Base-by-base conservation (phyloP, 2,329 filamentous ascomycete genomes). In the Lasiodiplodia gonubiensis region DNA sequence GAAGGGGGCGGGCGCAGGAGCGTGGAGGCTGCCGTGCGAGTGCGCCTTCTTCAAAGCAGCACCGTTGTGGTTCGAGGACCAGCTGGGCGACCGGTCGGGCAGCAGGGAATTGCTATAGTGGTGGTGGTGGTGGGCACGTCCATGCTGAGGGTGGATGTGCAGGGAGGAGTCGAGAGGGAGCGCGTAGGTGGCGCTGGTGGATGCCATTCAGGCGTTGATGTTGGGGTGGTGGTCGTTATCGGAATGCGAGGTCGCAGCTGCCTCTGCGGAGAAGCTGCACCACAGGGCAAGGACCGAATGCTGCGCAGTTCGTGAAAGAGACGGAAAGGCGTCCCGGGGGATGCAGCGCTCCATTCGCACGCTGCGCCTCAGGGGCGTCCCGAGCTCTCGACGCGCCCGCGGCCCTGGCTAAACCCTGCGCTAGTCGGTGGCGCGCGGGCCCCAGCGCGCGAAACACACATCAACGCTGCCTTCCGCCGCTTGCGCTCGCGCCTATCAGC, bases 111-210 rank as follows among this genome's bases (percentile, higher is more conserved):
- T 65, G 59, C 51, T 67, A 52, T 80, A 67, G 78, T 51, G 79
- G 79, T 77, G 79, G 42, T 75, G 79, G 42, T 75, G 77, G 68
- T 80, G 79, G 71, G 74, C 76, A 75, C 79, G 76, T 71, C 72
- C 64, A 66, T 66, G 64, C 64, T 82, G 82, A 67, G 78, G 80
- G 30, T 66, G 64, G n/a, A 55, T 59, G 53, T 59, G 64, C 27
- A 51, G 39, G 37, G 66, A 67, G 37, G 66, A 67, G 42, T 53
- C 59, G 53, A 66, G 46, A 48, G 64, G 52, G 33, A 51, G 64
- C 53, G 64, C 64, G 64, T 39, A 51, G 46, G 59, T 39, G 57
- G 55, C 55, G 55, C 55, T 60, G 55, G 55, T 46, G 57, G 59
- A 63, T 16, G 59, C 59, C 59, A 63, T 63, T 63, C 59, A 66